These are phyloP conservation scores for Darksidea phi DNA, from an alignment of 495 filamentous ascomycete genomes.

Conservation along the genomic window DNA sequence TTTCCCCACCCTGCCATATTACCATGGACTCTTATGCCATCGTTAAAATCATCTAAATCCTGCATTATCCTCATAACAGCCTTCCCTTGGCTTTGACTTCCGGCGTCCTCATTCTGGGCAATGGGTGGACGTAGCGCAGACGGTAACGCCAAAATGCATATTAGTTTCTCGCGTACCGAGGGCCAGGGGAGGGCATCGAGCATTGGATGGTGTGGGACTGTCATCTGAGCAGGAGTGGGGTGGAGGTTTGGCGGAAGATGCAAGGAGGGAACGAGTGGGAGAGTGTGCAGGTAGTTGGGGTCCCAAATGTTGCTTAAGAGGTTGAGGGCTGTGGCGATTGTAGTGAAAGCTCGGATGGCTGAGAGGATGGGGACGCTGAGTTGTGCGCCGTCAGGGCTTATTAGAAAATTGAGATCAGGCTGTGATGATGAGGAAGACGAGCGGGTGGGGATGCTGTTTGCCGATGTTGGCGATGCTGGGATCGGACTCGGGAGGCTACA, in stretches of 20 bases:
- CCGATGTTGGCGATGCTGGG: neutral
- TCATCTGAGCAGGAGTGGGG: conserved; percentile 32
- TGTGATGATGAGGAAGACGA: neutral
- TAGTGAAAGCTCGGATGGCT: conserved; percentile 12
- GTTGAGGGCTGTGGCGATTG: conserved; percentile 29
- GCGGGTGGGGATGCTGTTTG: neutral
- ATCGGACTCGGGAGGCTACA: neutral
- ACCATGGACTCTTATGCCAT: conserved; percentile 47
- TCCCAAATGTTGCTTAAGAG: conserved; percentile 17
- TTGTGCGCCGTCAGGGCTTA: conserved; percentile 14
- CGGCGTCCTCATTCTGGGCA: conserved; percentile 38
- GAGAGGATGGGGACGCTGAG: conserved; percentile 24
- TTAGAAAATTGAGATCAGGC: conserved; percentile 14
- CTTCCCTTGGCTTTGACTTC: conserved; percentile 15
- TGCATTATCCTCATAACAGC: conserved; percentile 46
- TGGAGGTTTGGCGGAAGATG: conserved; percentile 29
- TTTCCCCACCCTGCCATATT: conserved; percentile 8
- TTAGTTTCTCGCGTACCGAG: conserved; percentile 47
- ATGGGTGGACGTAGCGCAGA: conserved; percentile 42
- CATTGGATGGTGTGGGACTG: conserved; percentile 52
- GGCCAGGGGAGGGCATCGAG: conserved; percentile 55
- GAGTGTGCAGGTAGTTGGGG: conserved; percentile 25
- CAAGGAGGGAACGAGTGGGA: conserved; percentile 27
- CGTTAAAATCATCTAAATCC: conserved; percentile 52
- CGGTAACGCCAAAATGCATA: conserved; percentile 47